Percentiles rank a stretch among this genome's conserved stretches.
phyloP scores from a whole-genome alignment of 345 rosid species.

The Eucalyptus sideroxylon region DNA sequence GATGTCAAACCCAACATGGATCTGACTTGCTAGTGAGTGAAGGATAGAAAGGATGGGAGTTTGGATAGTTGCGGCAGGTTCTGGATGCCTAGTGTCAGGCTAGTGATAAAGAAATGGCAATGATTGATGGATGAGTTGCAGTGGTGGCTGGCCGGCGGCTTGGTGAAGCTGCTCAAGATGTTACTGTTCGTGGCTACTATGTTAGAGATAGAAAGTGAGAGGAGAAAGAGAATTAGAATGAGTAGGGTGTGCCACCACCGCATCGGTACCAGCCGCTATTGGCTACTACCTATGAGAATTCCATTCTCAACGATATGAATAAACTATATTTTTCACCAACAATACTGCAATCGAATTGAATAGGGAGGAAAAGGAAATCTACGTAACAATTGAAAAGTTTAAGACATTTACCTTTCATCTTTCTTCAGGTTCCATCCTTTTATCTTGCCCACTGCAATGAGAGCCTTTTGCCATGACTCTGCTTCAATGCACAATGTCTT shows the following conservation, averaged over 20 bases:
- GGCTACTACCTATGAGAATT: neutral
- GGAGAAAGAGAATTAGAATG: too few relatives aligned
- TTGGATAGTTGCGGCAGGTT: rapidly evolving
- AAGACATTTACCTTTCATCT: neutral
- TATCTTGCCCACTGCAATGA: neutral
- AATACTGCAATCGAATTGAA: rapidly evolving
- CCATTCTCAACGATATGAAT: neutral
- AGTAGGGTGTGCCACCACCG: neutral
- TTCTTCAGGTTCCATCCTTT: neutral
- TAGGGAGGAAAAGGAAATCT: neutral
- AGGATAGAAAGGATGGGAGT: neutral
- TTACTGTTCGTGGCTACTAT: too few relatives aligned
- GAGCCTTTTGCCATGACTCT: neutral
- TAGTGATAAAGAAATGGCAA: rapidly evolving
- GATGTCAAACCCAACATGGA: rapidly evolving
- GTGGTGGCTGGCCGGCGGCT: neutral
- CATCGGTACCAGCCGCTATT: rapidly evolving
- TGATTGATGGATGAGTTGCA: neutral
- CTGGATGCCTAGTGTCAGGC: rapidly evolving
- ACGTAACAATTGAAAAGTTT: neutral
- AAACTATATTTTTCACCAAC: neutral
- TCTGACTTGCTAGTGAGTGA: neutral
- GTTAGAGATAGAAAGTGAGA: too few relatives aligned
- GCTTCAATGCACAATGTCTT: rapidly evolving
- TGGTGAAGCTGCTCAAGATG: neutral